Percentiles rank a stretch among this genome's conserved stretches.
phyloP scores from a whole-genome alignment of 2,329 filamentous ascomycete species.

The Fusarium staphyleae region DNA sequence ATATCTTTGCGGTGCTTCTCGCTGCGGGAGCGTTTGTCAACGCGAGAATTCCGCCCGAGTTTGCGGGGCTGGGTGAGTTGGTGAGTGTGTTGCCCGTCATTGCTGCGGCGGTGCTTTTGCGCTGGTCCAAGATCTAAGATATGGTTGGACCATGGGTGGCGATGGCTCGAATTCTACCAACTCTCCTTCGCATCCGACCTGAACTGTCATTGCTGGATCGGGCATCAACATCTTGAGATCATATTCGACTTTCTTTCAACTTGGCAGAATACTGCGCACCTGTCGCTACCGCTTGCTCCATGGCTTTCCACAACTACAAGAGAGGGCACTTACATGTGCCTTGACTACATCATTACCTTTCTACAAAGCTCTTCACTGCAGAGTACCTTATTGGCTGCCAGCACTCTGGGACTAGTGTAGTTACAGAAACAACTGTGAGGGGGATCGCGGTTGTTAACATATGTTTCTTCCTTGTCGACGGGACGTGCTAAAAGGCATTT shows the following conservation, averaged over 20 bases:
- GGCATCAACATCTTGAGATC: not conserved
- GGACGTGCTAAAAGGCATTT: too few species aligned
- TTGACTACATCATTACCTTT: conserved; percentile 6
- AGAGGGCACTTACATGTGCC: conserved; percentile 6
- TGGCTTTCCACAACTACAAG: conserved; percentile 1
- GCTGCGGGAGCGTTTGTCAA: conserved; percentile 70
- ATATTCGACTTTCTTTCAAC: not conserved
- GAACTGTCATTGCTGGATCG: not conserved
- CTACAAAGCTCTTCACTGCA: conserved; percentile 7
- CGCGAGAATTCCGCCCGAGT: conserved; percentile 62
- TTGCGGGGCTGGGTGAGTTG: conserved; percentile 74
- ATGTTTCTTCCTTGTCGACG: not conserved
- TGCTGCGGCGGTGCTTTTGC: conserved; percentile 37
- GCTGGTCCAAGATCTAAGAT: conserved; percentile 37
- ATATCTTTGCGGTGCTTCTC: conserved; percentile 70
- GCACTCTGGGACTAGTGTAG: conserved; percentile 3
- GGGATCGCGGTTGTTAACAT: conserved; percentile 7
- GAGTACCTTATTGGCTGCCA: conserved; percentile 1
- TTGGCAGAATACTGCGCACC: conserved; percentile 11
- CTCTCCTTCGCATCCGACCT: conserved; percentile 7
- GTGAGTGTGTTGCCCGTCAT: conserved; percentile 78
- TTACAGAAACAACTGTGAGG: conserved; percentile 5
- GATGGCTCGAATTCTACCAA: conserved; percentile 2
- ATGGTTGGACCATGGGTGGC: not conserved
- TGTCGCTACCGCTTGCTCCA: conserved; percentile 21